Percentiles rank a stretch among this genome's conserved stretches.
Conservation (phyloP, 2,329 filamentous ascomycete species). For the Lachnellula subtilissima region DNA sequence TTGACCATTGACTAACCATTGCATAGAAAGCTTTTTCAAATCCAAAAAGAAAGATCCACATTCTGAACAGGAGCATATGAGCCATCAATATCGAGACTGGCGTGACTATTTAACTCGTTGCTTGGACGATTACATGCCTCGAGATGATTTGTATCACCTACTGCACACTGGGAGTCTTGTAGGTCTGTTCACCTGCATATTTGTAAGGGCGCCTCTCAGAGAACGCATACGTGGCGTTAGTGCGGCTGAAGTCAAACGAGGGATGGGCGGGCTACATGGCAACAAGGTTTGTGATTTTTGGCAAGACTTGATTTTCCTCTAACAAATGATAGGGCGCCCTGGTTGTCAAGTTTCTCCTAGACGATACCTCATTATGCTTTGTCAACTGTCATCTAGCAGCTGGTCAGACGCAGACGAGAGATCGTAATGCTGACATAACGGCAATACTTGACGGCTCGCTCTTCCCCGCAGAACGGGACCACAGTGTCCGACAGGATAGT, state of each 20-base stretch:
- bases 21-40: conserved; percentile 73
- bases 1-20: conserved; percentile 26
- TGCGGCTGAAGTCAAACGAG: conserved; percentile 84
- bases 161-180: conserved; percentile 88
- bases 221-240: conserved; percentile 72
- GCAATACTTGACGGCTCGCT: conserved; percentile 77
- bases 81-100: conserved; percentile 96
- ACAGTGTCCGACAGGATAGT: conserved; percentile 64
- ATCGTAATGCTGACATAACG: conserved; percentile 88
- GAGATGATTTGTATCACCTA: conserved; percentile 73
- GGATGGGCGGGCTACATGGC: conserved; percentile 90
- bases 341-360: conserved; percentile 83
- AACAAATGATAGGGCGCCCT: conserved; percentile 61
- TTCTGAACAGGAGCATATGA: conserved; percentile 85
- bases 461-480: conserved; percentile 68
- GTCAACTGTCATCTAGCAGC: conserved; percentile 97
- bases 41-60: conserved; percentile 77
- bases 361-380: conserved; percentile 92
- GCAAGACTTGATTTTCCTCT: conserved; percentile 5
- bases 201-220: conserved; percentile 77
- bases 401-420: conserved; percentile 82
- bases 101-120: conserved; percentile 79
- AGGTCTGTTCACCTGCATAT: conserved; percentile 92
- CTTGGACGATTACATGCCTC: conserved; percentile 77
- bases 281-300: conserved; percentile 61